phyloP scores from a whole-genome alignment of 371 early-diverging fungal genomes.

The Chytridium lagenaria region DNA sequence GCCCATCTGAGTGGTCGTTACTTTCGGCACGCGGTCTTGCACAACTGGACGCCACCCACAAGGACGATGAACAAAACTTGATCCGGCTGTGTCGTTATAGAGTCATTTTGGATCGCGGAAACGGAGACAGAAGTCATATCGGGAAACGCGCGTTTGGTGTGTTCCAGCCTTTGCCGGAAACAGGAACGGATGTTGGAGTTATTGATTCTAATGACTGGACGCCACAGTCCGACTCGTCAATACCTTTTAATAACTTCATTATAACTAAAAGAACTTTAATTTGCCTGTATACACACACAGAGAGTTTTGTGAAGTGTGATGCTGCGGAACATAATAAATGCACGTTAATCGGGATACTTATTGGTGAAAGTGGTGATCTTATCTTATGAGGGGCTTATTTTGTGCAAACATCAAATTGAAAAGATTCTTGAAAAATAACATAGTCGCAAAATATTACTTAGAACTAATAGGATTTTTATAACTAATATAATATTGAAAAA shows the following conservation, averaged over 20 bases:
- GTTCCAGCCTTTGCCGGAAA: slow-evolving; percentile 20
- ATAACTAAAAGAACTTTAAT: too few relatives aligned
- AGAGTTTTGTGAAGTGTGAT: too few relatives aligned
- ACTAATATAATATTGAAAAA: too few relatives aligned
- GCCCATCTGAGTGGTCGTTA: slow-evolving; percentile 20
- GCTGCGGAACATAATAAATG: too few relatives aligned
- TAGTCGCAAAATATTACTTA: too few relatives aligned
- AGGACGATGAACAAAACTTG: slow-evolving; percentile 16
- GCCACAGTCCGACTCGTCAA: slow-evolving; percentile 25
- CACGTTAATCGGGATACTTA: too few relatives aligned
- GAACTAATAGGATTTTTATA: too few relatives aligned
- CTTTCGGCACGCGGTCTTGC: slow-evolving; percentile 19
- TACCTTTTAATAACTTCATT: slow-evolving; percentile 1
- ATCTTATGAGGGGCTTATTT: too few relatives aligned
- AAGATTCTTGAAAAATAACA: too few relatives aligned
- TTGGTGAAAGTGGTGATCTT: too few relatives aligned
- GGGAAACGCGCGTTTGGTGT: slow-evolving; percentile 27
- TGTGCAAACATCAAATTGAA: too few relatives aligned
- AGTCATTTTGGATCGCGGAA: slow-evolving; percentile 17
- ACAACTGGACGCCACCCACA: slow-evolving; percentile 25
- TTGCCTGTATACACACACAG: too few relatives aligned
- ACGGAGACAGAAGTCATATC: neutral
- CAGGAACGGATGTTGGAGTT: neutral
- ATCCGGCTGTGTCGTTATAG: slow-evolving; percentile 31
- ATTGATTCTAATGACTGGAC: slow-evolving; percentile 26